phyloP scores from a whole-genome alignment of 2,329 filamentous ascomycete genomes.

The Leptographium flavum region DNA sequence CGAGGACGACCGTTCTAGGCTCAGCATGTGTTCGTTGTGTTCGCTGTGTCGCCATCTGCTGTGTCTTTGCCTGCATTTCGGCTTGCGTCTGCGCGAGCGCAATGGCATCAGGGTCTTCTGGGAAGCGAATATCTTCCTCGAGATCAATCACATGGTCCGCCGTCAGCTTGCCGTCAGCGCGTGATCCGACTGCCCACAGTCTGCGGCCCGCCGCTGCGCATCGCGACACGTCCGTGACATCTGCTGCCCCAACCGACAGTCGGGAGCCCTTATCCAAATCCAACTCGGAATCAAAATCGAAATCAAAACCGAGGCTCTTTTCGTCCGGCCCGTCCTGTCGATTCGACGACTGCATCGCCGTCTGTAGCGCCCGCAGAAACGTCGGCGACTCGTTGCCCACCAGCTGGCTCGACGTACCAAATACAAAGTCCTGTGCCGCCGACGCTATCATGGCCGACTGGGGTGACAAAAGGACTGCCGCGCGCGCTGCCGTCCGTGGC shows the following conservation, averaged over 20 bases:
- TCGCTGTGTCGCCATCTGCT: too few species aligned
- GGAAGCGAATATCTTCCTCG: slow-evolving; percentile 25
- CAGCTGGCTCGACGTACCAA: slow-evolving; percentile 76
- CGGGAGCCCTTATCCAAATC: too few species aligned
- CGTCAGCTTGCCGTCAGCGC: slow-evolving; percentile 48
- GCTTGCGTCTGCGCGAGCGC: background rate
- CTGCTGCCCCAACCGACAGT: too few species aligned
- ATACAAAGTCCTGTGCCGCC: slow-evolving; percentile 60
- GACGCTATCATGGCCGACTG: slow-evolving; percentile 51
- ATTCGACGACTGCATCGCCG: slow-evolving; percentile 47
- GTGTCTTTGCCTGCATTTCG: background rate
- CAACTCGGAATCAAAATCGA: too few species aligned
- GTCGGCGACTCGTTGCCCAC: slow-evolving; percentile 58
- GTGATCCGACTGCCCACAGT: slow-evolving; percentile 37
- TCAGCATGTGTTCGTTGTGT: background rate
- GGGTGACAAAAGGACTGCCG: slow-evolving; percentile 50
- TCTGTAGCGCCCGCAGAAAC: slow-evolving; percentile 46
- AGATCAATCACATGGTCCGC: slow-evolving; percentile 49
- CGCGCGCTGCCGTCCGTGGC: slow-evolving; percentile 22
- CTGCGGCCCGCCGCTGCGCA: background rate
- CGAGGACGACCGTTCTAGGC: too few species aligned
- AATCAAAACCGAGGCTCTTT: too few species aligned
- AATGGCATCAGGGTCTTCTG: slow-evolving; percentile 12
- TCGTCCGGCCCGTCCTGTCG: slow-evolving; percentile 18
- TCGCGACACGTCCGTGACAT: slow-evolving; percentile 3